Evolutionary conservation across 441 rosid species (phyloP).

Genomic region (Cnidoscolus chayamansa): DNA sequence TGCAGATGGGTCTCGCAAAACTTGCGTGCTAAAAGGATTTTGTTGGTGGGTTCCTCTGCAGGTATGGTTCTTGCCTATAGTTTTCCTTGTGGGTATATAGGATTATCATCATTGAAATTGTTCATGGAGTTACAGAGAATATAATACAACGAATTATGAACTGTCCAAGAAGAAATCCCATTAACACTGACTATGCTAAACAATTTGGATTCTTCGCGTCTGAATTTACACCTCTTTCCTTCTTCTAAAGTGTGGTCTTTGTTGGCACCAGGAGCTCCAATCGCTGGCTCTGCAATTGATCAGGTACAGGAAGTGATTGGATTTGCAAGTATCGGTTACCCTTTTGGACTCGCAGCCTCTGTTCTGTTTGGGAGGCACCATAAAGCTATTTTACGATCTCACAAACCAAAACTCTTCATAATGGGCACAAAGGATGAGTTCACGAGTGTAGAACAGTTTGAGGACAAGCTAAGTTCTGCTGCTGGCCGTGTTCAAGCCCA

Average conservation of each 20-base stretch:
- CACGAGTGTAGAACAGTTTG: conserved; percentile 68
- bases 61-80: no score
- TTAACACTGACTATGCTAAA: no score
- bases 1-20: conserved; percentile 58
- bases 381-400: conserved; percentile 58
- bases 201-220: not conserved
- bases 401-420: conserved; percentile 71
- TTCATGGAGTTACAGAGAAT: no score
- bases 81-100: no score
- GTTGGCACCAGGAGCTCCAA: conserved; percentile 57
- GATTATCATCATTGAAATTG: no score
- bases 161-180: no score
- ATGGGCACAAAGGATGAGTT: conserved; percentile 85
- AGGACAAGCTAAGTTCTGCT: conserved; percentile 58
- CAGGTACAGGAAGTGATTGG: conserved; percentile 67
- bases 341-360: conserved; percentile 68
- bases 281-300: conserved; percentile 83
- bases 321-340: conserved; percentile 73
- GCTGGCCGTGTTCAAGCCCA: conserved; percentile 56
- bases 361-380: conserved; percentile 76
- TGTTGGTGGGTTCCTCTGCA: no score
- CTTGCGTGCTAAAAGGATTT: conserved; percentile 40
- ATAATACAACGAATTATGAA: no score
- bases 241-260: not conserved
- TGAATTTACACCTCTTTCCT: not conserved